Evolutionary conservation across 2,329 filamentous ascomycete species (phyloP).

Genomic region (Dothidotthia symphoricarpi): DNA sequence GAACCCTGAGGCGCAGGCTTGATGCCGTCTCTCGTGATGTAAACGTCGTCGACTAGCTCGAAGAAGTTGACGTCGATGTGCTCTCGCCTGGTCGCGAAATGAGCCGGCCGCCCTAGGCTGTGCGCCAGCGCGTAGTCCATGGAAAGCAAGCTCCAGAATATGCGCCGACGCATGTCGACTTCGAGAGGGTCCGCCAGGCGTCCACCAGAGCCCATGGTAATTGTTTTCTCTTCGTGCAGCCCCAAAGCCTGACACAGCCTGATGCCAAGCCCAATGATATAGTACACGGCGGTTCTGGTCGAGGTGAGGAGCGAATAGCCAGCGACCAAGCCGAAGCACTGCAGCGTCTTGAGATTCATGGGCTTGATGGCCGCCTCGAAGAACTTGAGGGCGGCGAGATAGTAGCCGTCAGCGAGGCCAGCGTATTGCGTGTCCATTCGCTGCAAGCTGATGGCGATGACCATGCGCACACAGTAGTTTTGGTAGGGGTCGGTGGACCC

Average conservation of each 20-base stretch:
- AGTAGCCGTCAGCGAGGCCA: slow-evolving; percentile 93
- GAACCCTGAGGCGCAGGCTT: slow-evolving; percentile 66
- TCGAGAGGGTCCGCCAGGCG: slow-evolving; percentile 67
- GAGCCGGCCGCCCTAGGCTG: slow-evolving; percentile 81
- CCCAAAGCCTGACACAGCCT: slow-evolving; percentile 87
- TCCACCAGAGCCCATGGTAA: slow-evolving; percentile 62
- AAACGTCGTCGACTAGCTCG: slow-evolving; percentile 74
- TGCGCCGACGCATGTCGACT: slow-evolving; percentile 82
- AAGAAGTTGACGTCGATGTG: slow-evolving; percentile 85
- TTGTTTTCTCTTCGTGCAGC: slow-evolving; percentile 83
- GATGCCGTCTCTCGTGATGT: slow-evolving; percentile 77
- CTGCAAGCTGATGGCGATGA: slow-evolving; percentile 91
- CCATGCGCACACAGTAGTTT: slow-evolving; percentile 86
- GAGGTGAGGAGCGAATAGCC: slow-evolving; percentile 92
- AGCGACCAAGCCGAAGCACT: slow-evolving; percentile 82
- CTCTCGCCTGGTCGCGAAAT: slow-evolving; percentile 78
- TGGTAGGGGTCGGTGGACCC: slow-evolving; percentile 76
- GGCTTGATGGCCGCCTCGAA: slow-evolving; percentile 79
- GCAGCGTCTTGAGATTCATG: slow-evolving; percentile 88
- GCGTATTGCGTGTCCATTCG: slow-evolving; percentile 87
- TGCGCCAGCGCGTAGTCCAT: slow-evolving; percentile 90
- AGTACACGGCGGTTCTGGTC: slow-evolving; percentile 88
- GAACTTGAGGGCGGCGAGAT: slow-evolving; percentile 80
- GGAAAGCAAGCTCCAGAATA: slow-evolving; percentile 83
- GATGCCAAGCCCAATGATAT: slow-evolving; percentile 83